Evolutionary conservation across 2,329 filamentous ascomycete genomes (phyloP).

Genomic region (Paramyrothecium sp.): DNA sequence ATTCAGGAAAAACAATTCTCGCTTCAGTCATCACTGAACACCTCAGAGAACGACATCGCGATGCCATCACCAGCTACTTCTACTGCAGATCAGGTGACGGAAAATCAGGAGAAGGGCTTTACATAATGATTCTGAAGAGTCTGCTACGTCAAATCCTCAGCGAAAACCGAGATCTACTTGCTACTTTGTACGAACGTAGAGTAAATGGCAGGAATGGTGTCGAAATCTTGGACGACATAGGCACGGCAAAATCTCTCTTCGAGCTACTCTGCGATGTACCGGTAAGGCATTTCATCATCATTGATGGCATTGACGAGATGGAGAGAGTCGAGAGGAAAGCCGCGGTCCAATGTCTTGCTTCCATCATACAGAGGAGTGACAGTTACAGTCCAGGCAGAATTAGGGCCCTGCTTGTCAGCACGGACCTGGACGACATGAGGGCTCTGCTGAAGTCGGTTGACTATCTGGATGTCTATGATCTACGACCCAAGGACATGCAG

Average conservation of each 20-base stretch:
- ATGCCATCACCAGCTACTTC: conserved; percentile 31
- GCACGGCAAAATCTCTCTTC: conserved; percentile 25
- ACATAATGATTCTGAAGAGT: background rate
- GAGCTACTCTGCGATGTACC: conserved; percentile 24
- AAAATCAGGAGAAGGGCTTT: background rate
- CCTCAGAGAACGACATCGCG: background rate
- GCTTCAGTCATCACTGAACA: conserved; percentile 35
- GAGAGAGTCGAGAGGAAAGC: conserved; percentile 21
- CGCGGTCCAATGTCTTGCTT: conserved; percentile 21
- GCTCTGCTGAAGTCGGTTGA: background rate
- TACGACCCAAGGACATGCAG: background rate
- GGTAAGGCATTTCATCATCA: conserved; percentile 31
- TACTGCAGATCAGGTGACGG: conserved; percentile 35
- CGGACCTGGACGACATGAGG: background rate
- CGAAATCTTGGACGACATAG: conserved; percentile 3
- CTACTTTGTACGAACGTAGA: conserved; percentile 1
- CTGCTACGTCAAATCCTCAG: background rate
- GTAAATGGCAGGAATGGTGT: background rate
- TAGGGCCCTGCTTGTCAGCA: background rate
- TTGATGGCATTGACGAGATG: conserved; percentile 46
- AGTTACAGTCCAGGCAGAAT: background rate
- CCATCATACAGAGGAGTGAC: conserved; percentile 3
- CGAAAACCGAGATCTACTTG: conserved; percentile 2
- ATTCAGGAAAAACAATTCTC: conserved; percentile 37
- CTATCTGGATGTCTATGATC: background rate